Base-by-base conservation (phyloP, 2,329 filamentous ascomycete species). In the Fusarium annulatum region DNA sequence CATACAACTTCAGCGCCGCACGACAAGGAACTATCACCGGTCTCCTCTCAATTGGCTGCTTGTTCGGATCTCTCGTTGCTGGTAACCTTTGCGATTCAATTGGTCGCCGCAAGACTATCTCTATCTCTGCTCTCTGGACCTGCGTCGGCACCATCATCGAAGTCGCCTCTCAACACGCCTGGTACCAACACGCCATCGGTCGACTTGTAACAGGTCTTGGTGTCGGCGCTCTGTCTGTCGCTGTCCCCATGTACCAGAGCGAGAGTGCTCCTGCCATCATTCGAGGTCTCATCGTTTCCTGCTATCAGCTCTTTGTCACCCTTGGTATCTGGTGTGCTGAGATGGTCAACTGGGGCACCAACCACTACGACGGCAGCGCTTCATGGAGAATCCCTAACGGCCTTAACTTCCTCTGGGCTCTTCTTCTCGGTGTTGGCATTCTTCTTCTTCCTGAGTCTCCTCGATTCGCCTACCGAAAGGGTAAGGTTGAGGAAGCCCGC, bases 301-400 rank as follows among this genome's bases (percentile, higher is more conserved):
- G 86, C 58, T 93, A 93, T 80, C 91, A 93, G 83, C 86, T 93
- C 7, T 89, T 92, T 79, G 91, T 93, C 78, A 93, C 91, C 0
- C 83, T 92, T 34, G 91, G 91, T 53, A 92, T 93, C 79, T 90
- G 86, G 85, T 83, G 82, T 30, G 85, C 86, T 42, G 87, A 89
- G 76, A 85, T 88, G 80, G 84, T 89, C 80, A 91, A 92, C 79
- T 92, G 84, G 77, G 90, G 90, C 11, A 93, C 91, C 11, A 83
- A 89, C 52, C 30, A 72, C 6, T 83, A 83, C 56, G 23, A 56
- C 2, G 84, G 81, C 72, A 86, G 86, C 28, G 84, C 85, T 6
- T 86, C 89, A 18, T 93, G 91, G 91, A 85, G 91, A 70, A 88
- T 93, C 11, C 88, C 91, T 57, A 87, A 88, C 76, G 87, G 84